Evolutionary conservation across 306 rosid species (phyloP), one percentile per base, ranked within the genome.

Genomic region (Lagenaria siceraria): DNA sequence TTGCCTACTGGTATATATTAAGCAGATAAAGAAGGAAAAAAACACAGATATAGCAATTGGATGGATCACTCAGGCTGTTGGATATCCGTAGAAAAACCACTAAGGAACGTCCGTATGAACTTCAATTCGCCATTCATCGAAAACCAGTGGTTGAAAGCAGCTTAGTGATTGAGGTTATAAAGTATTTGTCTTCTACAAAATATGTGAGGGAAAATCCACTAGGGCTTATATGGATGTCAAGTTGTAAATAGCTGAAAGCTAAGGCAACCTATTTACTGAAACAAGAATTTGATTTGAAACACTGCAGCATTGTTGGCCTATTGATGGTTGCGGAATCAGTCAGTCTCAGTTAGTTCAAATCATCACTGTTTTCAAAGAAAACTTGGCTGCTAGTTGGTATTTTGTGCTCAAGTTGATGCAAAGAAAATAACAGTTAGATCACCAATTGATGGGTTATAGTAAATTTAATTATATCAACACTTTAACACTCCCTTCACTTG

Each of bases 81-180:
- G 87, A 82, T 56, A 21, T 75, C 21, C 85, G 86, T 54, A 85
- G 81, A 7, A 71, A 80, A 13, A 84, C 87, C 49, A 83, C 87
- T 68, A 85, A 80, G 79, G 91, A 83, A 29, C 79, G 82, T 10
- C 66, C 56, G 1, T 79, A 83, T 0, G 86, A 85, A 42, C 77
- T 85, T 17, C 91, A 82, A 76, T 87, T 85, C 4, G 75, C 80
- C 52, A 83, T 79, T 70, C 83, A 87, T 10, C 49, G 88, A 64
- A 77, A 84, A 80, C 19, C 82, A 17, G 78, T 76, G 53, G 81
- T 56, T 38, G 79, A 79, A 29, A 81, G 19, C 31, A 82, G 65
- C 25, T 79, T 80, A 10, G 82, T 55, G 11, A 77, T 64, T 35
- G 90, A 81, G 86, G 85, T 81, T 24, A 79, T 61, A 48, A 81